Evolutionary conservation across 2,329 filamentous ascomycete genomes (phyloP).

Genomic region (Aspergillus udagawae): DNA sequence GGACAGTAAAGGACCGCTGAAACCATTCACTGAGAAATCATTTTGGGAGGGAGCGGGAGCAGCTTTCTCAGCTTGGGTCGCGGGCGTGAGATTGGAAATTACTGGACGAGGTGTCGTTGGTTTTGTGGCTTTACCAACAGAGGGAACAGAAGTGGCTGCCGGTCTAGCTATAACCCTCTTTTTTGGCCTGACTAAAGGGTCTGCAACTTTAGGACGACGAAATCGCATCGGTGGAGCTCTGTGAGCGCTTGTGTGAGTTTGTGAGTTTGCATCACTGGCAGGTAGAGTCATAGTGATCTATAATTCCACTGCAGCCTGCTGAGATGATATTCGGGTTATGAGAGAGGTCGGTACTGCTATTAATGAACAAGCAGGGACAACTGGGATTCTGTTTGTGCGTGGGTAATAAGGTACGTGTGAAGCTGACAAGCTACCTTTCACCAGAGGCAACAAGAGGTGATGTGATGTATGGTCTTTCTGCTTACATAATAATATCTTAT

Average conservation of each 20-base stretch:
- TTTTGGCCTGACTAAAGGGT: conserved; percentile 64
- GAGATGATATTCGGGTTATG: background rate
- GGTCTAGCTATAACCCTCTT: conserved; percentile 36
- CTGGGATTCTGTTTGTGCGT: background rate
- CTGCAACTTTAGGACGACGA: conserved; percentile 50
- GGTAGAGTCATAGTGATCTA: conserved; percentile 32
- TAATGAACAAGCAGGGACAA: background rate
- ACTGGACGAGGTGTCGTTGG: conserved; percentile 21
- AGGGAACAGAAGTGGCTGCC: conserved; percentile 15
- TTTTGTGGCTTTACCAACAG: conserved; percentile 22
- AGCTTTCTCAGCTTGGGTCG: conserved; percentile 17
- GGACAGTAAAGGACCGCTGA: conserved; percentile 39
- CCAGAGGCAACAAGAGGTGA: background rate
- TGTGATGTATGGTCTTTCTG: background rate
- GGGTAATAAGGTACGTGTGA: no score
- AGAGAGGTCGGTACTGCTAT: background rate
- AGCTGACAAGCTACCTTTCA: background rate
- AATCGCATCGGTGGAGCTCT: conserved; percentile 42
- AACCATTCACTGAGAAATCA: conserved; percentile 38
- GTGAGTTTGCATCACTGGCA: conserved; percentile 44
- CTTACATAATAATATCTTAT: background rate
- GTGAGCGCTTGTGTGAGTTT: conserved; percentile 45
- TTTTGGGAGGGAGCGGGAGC: conserved; percentile 20
- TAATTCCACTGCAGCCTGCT: background rate
- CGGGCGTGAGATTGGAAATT: conserved; percentile 13